Conservation (phyloP, 2,329 filamentous ascomycete species). For the Cercospora sp. region DNA sequence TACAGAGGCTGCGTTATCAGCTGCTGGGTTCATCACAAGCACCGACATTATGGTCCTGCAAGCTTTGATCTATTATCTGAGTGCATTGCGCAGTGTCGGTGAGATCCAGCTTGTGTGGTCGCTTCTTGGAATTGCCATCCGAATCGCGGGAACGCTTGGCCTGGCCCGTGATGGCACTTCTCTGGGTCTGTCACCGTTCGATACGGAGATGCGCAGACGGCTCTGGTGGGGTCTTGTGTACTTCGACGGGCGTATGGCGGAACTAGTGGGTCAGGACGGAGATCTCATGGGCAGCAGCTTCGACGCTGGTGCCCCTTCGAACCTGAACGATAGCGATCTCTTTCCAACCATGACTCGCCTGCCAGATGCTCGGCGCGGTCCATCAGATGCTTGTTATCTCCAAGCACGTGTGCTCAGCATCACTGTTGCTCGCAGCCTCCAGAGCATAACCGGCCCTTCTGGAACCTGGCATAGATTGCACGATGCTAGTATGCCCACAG, state of each 20-base stretch:
- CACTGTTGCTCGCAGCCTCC: slow-evolving; percentile 26
- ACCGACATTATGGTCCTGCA: slow-evolving; percentile 34
- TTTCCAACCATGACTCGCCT: slow-evolving; percentile 46
- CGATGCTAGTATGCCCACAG: slow-evolving; percentile 25
- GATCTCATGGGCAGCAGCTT: slow-evolving; percentile 32
- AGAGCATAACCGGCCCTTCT: slow-evolving; percentile 26
- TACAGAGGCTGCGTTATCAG: slow-evolving; percentile 31
- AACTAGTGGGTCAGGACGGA: slow-evolving; percentile 49
- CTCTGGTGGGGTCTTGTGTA: slow-evolving; percentile 53
- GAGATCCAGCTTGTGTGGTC: slow-evolving; percentile 32
- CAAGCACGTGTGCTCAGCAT: slow-evolving; percentile 26
- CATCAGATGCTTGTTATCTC: slow-evolving; percentile 38
- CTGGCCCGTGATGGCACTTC: slow-evolving; percentile 34
- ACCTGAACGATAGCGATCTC: slow-evolving; percentile 55
- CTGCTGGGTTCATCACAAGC: slow-evolving; percentile 34
- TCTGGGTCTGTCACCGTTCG: slow-evolving; percentile 37
- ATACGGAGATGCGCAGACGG: slow-evolving; percentile 39
- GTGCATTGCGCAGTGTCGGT: slow-evolving; percentile 28
- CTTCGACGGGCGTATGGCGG: slow-evolving; percentile 68
- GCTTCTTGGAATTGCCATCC: slow-evolving; percentile 42
- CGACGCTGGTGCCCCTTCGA: slow-evolving; percentile 45
- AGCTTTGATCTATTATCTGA: slow-evolving; percentile 36
- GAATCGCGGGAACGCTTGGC: slow-evolving; percentile 48
- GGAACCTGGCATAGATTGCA: slow-evolving; percentile 30
- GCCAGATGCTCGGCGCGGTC: slow-evolving; percentile 27